phyloP scores from a whole-genome alignment of 2,329 filamentous ascomycete genomes.

The Emergomyces orientalis region DNA sequence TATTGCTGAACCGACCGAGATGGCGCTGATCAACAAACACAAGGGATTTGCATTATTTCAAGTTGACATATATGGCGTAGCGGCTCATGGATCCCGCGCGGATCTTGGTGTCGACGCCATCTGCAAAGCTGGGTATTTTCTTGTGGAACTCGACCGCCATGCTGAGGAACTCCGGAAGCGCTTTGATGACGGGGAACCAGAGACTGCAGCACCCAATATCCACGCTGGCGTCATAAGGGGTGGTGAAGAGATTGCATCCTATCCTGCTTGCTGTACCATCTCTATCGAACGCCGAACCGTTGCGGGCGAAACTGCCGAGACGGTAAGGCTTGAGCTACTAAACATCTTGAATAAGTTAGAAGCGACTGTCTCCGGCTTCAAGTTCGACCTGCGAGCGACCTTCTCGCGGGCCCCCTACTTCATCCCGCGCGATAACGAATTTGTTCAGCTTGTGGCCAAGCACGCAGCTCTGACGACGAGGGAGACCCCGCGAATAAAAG shows the following conservation, averaged over 20 bases:
- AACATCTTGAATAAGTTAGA: background rate
- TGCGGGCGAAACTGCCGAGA: background rate
- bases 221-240: constrained; percentile 44
- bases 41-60: constrained; percentile 41
- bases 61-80: constrained; percentile 27
- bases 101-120: constrained; percentile 44
- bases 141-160: constrained; percentile 18
- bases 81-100: constrained; percentile 30
- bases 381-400: background rate
- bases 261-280: constrained; percentile 42
- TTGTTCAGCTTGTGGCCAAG: background rate
- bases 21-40: constrained; percentile 39
- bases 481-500: background rate
- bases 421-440: background rate
- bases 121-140: constrained; percentile 39
- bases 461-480: background rate
- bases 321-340: background rate
- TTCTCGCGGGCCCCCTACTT: background rate
- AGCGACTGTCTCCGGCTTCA: background rate
- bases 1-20: constrained; percentile 41
- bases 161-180: constrained; percentile 32
- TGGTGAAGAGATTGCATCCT: constrained; percentile 45
- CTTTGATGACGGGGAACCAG: constrained; percentile 33
- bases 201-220: constrained; percentile 29
- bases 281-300: constrained; percentile 44